Conservation (phyloP, 2,329 filamentous ascomycete species). For the Coniochaeta pulveracea region DNA sequence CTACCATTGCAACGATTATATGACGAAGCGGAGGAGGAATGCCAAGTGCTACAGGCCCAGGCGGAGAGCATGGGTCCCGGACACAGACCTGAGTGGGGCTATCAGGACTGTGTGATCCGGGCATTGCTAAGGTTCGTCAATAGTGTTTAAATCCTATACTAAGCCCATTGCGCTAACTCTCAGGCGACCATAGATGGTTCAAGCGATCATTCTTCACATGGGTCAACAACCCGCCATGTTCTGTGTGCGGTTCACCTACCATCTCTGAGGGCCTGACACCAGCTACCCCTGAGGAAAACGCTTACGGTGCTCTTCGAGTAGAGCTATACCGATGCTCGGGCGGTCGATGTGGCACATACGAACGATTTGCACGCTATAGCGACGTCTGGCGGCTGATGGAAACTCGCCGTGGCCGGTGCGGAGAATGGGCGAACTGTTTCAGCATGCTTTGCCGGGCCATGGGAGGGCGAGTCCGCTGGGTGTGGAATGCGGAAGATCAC, state of each 20-base stretch:
- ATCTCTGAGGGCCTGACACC: constrained; percentile 73
- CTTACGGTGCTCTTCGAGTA: constrained; percentile 75
- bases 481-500: constrained; percentile 96
- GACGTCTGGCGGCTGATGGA: constrained; percentile 90
- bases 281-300: constrained; percentile 79
- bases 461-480: constrained; percentile 84
- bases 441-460: constrained; percentile 94
- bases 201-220: constrained; percentile 90
- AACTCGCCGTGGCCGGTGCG: constrained; percentile 73
- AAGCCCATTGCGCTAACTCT: no score
- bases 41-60: constrained; percentile 75
- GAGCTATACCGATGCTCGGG: constrained; percentile 85
- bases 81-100: constrained; percentile 81
- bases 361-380: constrained; percentile 87
- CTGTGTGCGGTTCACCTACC: constrained; percentile 71
- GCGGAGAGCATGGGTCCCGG: constrained; percentile 78
- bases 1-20: constrained; percentile 90
- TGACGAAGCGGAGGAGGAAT: constrained; percentile 86
- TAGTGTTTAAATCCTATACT: no score
- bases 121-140: constrained; percentile 64
- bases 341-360: constrained; percentile 61
- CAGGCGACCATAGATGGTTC: constrained; percentile 73
- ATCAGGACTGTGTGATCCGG: constrained; percentile 91
- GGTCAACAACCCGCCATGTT: constrained; percentile 90
- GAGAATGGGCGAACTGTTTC: constrained; percentile 98